Evolutionary conservation across 2,329 filamentous ascomycete genomes (phyloP), one percentile per base, ranked within the genome.

Genomic region (Bipolaris bicolor): DNA sequence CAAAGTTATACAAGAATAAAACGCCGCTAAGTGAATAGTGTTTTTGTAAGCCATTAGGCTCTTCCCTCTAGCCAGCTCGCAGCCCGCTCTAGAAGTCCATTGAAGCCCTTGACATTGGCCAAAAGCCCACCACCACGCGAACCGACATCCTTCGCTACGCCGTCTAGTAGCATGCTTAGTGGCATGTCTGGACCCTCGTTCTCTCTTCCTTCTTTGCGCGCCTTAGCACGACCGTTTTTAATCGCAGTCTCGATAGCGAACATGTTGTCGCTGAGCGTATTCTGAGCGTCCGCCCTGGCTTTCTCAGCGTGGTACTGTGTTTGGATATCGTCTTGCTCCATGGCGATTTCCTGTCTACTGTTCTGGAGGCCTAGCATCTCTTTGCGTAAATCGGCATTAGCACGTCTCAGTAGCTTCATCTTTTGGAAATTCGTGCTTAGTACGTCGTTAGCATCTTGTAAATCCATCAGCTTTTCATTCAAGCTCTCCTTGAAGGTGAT

Each of bases 381-480:
- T 40, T 75, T 78, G 26, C 83, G 77, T 49, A 83, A 60, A 33
- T 77, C 60, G 72, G 73, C 70, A 79, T 80, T 65, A 77, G 79
- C 60, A 73, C 79, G 68, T 77, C 80, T 60, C 76, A 78, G 61
- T 68, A 65, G 75, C 55, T 78, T 80, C 44, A 82, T 64, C 54
- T 81, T 79, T 48, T 78, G 73, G 24, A 78, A 77, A 22, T 83
- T 76, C 2, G 77, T 71, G 55, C 78, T 80, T 44, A 83, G 79
- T 51, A 81, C 79, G 57, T 84, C 81, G 3, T 84, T 77, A 20
- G 82, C 78, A 61, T 82, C 81, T 57, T 82, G 83, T 26, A 85
- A 70, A 41, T 82, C 79, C 44, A 84, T 78, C 2, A 85, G 69
- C 20, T 80, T 78, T 26, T 80, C 79, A 16, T 80, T 78, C 16